Evolutionary conservation across 2,329 filamentous ascomycete genomes (phyloP).

Genomic region (Mariannaea elegans): DNA sequence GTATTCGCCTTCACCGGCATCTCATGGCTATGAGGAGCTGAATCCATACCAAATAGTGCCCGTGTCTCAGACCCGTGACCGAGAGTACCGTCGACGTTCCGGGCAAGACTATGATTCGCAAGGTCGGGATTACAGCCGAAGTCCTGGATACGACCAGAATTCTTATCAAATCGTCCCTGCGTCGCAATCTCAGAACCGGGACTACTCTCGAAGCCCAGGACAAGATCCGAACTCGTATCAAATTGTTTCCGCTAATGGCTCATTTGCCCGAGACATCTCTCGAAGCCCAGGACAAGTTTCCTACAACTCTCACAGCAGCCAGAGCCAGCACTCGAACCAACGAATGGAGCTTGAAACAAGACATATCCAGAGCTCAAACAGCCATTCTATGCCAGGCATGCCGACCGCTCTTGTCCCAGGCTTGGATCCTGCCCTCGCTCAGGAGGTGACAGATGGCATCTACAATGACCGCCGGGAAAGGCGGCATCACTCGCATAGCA

Average conservation of each 20-base stretch:
- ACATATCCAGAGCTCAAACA: conserved; percentile 42
- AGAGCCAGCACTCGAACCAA: conserved; percentile 43
- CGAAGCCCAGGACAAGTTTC: conserved; percentile 43
- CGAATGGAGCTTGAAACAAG: conserved; percentile 49
- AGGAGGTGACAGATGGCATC: conserved; percentile 66
- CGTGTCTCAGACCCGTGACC: conserved; percentile 6
- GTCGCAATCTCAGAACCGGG: not conserved
- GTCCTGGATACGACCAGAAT: conserved; percentile 12
- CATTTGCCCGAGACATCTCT: conserved; percentile 47
- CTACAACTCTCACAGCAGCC: conserved; percentile 43
- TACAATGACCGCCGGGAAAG: conserved; percentile 62
- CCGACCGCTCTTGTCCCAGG: conserved; percentile 70
- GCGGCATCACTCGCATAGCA: conserved; percentile 53
- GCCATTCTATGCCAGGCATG: conserved; percentile 57
- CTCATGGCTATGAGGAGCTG: conserved; percentile 33
- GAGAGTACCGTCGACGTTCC: conserved; percentile 2
- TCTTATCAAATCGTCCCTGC: conserved; percentile 5
- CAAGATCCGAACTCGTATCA: conserved; percentile 6
- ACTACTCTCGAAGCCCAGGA: conserved; percentile 13
- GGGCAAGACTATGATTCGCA: not conserved
- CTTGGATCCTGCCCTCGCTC: conserved; percentile 63
- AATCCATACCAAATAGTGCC: conserved; percentile 34
- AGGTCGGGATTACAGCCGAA: conserved; percentile 7
- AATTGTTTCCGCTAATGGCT: not conserved
- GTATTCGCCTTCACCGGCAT: conserved; percentile 34